Evolutionary conservation across 2,329 filamentous ascomycete species (phyloP).

Genomic region (Claviceps capensis): DNA sequence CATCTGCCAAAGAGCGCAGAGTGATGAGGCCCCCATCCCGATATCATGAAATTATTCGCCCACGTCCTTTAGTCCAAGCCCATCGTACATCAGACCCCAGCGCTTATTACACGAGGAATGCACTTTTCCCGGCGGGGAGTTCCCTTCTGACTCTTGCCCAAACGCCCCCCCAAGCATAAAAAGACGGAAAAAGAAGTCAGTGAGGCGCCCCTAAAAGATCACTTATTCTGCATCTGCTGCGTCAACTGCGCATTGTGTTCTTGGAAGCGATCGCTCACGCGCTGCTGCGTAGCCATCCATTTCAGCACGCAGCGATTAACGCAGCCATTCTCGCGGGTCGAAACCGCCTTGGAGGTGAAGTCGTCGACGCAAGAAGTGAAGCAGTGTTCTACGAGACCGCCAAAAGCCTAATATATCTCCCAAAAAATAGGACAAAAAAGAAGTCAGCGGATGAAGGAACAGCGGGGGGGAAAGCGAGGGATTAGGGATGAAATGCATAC

Average conservation of each 20-base stretch:
- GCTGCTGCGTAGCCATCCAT: slow-evolving; percentile 81
- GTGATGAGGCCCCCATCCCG: background rate
- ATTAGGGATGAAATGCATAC: slow-evolving; percentile 49
- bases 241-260: slow-evolving; percentile 51
- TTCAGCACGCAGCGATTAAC: slow-evolving; percentile 93
- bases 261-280: slow-evolving; percentile 81
- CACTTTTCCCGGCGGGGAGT: background rate
- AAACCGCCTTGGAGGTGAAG: slow-evolving; percentile 94
- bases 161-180: background rate
- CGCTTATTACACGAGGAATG: too few species aligned
- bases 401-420: slow-evolving; percentile 18
- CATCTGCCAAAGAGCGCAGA: background rate
- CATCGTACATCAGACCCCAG: background rate
- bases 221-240: slow-evolving; percentile 36
- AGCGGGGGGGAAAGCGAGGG: background rate
- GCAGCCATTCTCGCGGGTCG: slow-evolving; percentile 78
- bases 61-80: background rate
- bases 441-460: background rate
- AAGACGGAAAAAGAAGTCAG: background rate
- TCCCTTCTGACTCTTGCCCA: background rate
- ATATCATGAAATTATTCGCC: slow-evolving; percentile 5
- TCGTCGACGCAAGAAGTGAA: slow-evolving; percentile 96
- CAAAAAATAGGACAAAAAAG: background rate
- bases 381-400: slow-evolving; percentile 58
- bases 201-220: slow-evolving; percentile 8